Evolutionary conservation across 2,329 filamentous ascomycete species (phyloP).

Genomic region (Fusarium illudens): DNA sequence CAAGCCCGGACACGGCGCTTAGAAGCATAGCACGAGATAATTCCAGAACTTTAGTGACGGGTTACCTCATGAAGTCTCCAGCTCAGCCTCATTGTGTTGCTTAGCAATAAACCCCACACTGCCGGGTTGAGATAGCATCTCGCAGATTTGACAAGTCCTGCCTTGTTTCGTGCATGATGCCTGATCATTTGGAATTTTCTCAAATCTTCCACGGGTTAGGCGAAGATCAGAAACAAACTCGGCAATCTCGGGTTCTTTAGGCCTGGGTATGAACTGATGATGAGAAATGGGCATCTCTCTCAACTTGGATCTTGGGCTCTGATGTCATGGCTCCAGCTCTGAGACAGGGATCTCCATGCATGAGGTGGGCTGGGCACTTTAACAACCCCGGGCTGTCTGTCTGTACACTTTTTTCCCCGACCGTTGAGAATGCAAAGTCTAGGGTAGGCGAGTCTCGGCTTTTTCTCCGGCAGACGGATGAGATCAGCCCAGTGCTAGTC

Average conservation of each 20-base stretch:
- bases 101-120: constrained; percentile 9
- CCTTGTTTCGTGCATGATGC: neutral
- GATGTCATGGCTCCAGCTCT: constrained; percentile 23
- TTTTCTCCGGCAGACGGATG: neutral
- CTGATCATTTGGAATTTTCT: constrained; percentile 30
- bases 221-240: constrained; percentile 6
- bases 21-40: constrained; percentile 11
- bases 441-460: constrained; percentile 17
- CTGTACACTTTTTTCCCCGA: neutral
- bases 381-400: neutral
- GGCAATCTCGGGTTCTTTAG: neutral
- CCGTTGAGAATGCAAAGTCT: neutral
- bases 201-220: constrained; percentile 15
- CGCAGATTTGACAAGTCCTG: neutral
- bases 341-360: constrained; percentile 19
- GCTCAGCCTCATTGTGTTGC: constrained; percentile 25
- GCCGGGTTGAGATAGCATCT: neutral
- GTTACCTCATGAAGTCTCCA: constrained; percentile 24
- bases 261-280: neutral
- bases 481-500: constrained; percentile 18
- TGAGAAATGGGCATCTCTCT: constrained; percentile 3
- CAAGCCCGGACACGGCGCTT: neutral
- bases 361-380: neutral
- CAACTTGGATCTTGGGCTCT: constrained; percentile 10
- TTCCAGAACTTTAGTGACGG: constrained; percentile 14